Evolutionary conservation across 2,329 filamentous ascomycete species (phyloP), one percentile per base, ranked within the genome.

Genomic region (Penicillium sp.): DNA sequence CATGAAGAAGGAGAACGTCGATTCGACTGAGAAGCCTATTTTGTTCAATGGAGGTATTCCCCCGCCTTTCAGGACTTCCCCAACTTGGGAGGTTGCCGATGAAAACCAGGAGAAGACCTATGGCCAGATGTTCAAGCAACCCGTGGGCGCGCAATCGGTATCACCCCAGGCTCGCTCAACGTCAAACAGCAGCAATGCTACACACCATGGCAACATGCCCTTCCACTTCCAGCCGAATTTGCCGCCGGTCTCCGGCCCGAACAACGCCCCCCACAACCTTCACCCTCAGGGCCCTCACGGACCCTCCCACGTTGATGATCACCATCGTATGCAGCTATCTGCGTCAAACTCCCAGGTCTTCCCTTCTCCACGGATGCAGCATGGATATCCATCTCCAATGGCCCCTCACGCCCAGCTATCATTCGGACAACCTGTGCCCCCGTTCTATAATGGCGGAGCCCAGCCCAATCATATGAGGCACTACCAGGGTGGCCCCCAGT

Each of bases 281-380:
- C 88, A 91, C 65, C 83, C 82, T 24, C 87, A 88, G 56, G 88
- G 89, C 53, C 89, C 92, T 65, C 88, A 88, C 60, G 83, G 82
- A 5, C 83, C 84, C 48, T 81, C 87, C 61, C 90, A 87, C 64
- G 87, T 86, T 55, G 86, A 87, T 62, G 92, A 96, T 62, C 89
- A 92, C 54, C 90, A 92, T 67, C 85, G 92, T 48, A 96, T 97
- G 89, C 83, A 85, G 62, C 89, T 94, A 76, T 90, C 89, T 54
- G 89, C 87, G 6, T 92, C 88, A 61, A 92, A 89, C 22, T 87
- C 87, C 3, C 91, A 92, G 65, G 90, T 91, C 3, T 94, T 91
- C 71, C 88, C 90, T 8, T 96, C 92, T 14, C 92, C 93, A 45
- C 86, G 92, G 47, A 83, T 92, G 63, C 83, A 85, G 48, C 88